Evolutionary conservation across 1,284 basidiomycete genomes (phyloP), one percentile per base, ranked within the genome.

Genomic region (Papiliotrema fonsecae): DNA sequence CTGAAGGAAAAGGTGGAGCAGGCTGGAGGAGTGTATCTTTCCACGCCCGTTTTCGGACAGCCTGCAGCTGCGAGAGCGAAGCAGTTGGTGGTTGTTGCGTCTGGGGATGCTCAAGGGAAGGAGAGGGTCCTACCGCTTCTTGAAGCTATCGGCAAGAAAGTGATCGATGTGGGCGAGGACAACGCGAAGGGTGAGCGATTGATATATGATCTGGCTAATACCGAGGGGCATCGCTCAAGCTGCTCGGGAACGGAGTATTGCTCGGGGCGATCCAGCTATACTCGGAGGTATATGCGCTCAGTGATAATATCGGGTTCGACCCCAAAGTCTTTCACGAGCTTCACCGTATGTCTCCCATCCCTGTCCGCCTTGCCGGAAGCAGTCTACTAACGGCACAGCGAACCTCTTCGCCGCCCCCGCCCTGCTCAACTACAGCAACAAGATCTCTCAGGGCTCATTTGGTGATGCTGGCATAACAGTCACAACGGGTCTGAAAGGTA

Each of bases 241-340:
- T 67, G 14, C 58, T 68, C 49, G 69, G 67, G 21, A 72, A 72
- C 47, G 59, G 55, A 27, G 47, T 64, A 22, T 52, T 69, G 30
- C 51, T 70, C 19, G 65, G 61, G n/a, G 57, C 58, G 37, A 64
- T 72, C 45, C 60, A 72, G 56, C 53, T 69, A 9, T 55, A 70
- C 31, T 51, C 56, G 18, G 69, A 72, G 54, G 55, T 59, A 6
- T 69, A 65, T 45, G 58, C 69, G 10, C 52, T 72, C 26, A 60
- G 54, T 26, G 65, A 69, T 39, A 54, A 56, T 3, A 56, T 63
- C 18, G 65, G 54, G 13, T 56, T 67, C 25, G 61, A 65, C 40
- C 51, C 55, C 6, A 40, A 40, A 10, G 51, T 52, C 19, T 60
- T 62, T 46, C 58, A 57, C 35, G 44, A 60, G 43, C 52, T 61